A percentile compares a stretch with the other conserved stretches of the same genome.
phyloP scores from a whole-genome alignment of 164 flowering plant species.

The Amborella trichopoda region DNA sequence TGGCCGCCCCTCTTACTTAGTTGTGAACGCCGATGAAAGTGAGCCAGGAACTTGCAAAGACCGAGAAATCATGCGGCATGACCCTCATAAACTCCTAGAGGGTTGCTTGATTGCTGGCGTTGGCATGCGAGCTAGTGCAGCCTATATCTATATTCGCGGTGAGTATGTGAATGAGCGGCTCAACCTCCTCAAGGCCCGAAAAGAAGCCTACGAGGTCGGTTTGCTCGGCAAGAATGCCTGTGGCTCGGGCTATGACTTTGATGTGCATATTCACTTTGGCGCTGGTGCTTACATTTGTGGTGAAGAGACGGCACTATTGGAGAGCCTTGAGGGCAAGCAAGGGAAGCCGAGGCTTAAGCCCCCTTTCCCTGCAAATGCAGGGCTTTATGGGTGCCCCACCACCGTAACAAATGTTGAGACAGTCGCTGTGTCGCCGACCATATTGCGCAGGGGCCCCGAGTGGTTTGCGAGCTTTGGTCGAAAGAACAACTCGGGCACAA shows the following conservation, averaged over 20 bases:
- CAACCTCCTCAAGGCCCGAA: neutral
- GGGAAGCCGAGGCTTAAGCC: neutral
- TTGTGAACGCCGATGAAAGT: constrained; percentile 80
- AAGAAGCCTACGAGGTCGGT: neutral
- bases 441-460: neutral
- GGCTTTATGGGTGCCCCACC: neutral
- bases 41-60: constrained; percentile 88
- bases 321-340: neutral
- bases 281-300: constrained; percentile 1
- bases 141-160: neutral
- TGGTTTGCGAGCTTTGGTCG: neutral
- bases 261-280: neutral
- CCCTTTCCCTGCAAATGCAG: neutral
- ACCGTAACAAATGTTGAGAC: neutral
- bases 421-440: neutral
- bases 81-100: constrained; percentile 67
- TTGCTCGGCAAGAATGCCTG: neutral
- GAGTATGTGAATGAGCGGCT: neutral
- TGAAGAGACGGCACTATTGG: neutral
- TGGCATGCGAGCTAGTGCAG: constrained; percentile 48
- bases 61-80: constrained; percentile 66
- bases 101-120: constrained; percentile 76
- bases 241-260: neutral
- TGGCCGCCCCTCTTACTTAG: constrained; percentile 65
- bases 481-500: neutral